Evolutionary conservation across 129 eudicot species (phyloP), one percentile per base, ranked within the genome.

Genomic region (Cynara cardunculus): DNA sequence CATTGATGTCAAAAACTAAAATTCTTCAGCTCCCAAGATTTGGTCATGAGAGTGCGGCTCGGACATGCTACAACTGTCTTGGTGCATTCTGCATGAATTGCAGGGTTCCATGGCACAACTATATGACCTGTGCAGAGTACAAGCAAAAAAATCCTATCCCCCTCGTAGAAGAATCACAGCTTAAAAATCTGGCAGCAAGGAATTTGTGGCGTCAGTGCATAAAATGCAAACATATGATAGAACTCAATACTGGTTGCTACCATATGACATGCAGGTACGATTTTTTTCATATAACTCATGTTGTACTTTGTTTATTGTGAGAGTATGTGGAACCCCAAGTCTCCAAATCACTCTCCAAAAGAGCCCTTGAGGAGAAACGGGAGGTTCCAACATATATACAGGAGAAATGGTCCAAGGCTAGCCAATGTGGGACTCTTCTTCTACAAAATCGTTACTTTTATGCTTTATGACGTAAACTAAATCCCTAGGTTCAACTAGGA

Each of bases 241-340:
- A 93, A 78, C 86, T 90, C 21, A 88, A 86, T 44, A 79, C 91
- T 30, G 97, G 97, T 49, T 93, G 97, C 87, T 90, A 80, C 90
- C 97, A 93, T 85, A 93, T 93, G 96, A 93, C 97, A 61, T 90
- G 97, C 96, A 90, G 96, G 97, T 93, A 82, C 78, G 27, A 7
- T 12, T 67, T 77, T 80, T 24, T 41, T 10, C 62, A 61, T 61
- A 2, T 16, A 53, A 53, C 24, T n/a, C 4, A 3, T 14, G 21
- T n/a, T 53, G 64, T 22, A n/a, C 68, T 61, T 19, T 9, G 13
- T 61, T 61, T 61, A 12, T 22, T 61, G 21, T 19, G 68, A n/a
- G n/a, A n/a, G n/a, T n/a, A n/a, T n/a, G n/a, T n/a, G n/a, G n/a
- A n/a, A n/a, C n/a, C n/a, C n/a, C n/a, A n/a, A n/a, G n/a, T n/a